phyloP scores from a whole-genome alignment of 306 rosid species.

The Trifolium dubium region DNA sequence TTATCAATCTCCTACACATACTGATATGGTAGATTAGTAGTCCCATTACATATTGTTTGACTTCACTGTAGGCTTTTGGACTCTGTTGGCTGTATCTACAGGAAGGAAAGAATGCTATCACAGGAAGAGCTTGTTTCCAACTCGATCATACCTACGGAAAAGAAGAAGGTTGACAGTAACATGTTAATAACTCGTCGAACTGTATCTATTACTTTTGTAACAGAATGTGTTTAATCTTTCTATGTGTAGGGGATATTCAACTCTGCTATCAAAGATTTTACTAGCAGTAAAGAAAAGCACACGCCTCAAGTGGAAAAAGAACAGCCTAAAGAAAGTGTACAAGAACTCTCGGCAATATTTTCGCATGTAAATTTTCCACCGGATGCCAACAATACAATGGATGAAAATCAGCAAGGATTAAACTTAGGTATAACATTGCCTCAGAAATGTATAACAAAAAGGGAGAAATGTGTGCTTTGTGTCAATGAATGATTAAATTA shows the following conservation, averaged over 20 bases:
- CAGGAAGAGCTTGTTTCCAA: constrained; percentile 51
- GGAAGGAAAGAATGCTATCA: constrained; percentile 53
- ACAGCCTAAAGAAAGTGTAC: constrained; percentile 60
- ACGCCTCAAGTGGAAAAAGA: constrained; percentile 57
- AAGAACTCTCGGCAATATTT: constrained; percentile 65
- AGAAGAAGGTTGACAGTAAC: constrained; percentile 65
- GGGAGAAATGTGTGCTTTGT: not conserved
- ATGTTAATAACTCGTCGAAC: constrained; percentile 12
- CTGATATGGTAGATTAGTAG: constrained; percentile 1
- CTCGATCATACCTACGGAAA: constrained; percentile 61
- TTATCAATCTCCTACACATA: not conserved
- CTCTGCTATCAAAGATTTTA: constrained; percentile 79
- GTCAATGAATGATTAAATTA: not conserved
- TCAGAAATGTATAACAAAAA: not conserved
- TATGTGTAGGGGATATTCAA: constrained; percentile 70
- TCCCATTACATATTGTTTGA: constrained; percentile 17
- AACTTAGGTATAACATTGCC: constrained; percentile 63
- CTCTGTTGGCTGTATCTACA: constrained; percentile 54
- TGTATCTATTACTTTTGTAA: not conserved
- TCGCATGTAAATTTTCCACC: constrained; percentile 61
- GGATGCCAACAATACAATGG: constrained; percentile 42
- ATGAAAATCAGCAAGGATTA: constrained; percentile 54
- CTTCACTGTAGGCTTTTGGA: constrained; percentile 66
- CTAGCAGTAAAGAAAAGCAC: constrained; percentile 70
- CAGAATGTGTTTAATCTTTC: constrained; percentile 18